Evolutionary conservation across 768 basidiomycete genomes (phyloP), one percentile per base, ranked within the genome.

Genomic region (Brasilioporus rufonigricans): DNA sequence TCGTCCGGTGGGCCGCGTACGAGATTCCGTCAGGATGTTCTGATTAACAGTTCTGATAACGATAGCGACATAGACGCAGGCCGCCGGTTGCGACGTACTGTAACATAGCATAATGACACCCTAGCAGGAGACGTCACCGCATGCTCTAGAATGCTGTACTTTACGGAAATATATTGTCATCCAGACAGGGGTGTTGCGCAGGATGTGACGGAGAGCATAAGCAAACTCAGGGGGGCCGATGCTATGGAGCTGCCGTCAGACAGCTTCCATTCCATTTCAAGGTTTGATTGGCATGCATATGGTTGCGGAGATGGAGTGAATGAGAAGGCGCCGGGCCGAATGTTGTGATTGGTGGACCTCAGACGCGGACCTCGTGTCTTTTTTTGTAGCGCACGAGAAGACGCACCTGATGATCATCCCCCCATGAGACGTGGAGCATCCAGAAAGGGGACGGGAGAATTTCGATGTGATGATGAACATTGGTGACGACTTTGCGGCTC

Each of bases 231-330:
- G 41, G 48, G 41, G 8, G 31, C 24, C 26, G 33, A 27, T 48
- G 33, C 44, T 47, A 56, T 6, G 4, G 33, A 39, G 38, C 11
- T 50, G 55, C 58, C 53, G 53, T 55, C 44, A 63, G 14, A 49
- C 1, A 24, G 44, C 62, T 63, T 64, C 62, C 62, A 64, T 63
- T 61, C 58, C 59, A 52, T 63, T 57, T 46, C 62, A 63, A 61
- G 52, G 62, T 63, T 64, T 64, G 62, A 64, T 53, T 57, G 55
- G 32, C 62, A 63, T 39, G 26, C 48, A 44, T 53, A 44, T 56
- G 45, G 56, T 48, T 52, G 61, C 61, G 62, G 62, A 36, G 61
- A 62, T 60, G 61, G 45, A 32, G 57, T 50, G 61, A 55, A 52
- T 36, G 26, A 48, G 48, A 40, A 38, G 49, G 26, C n/a, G 12